phyloP scores from a whole-genome alignment of 148 eudicot genomes.

The Vaccinium corymbosum region DNA sequence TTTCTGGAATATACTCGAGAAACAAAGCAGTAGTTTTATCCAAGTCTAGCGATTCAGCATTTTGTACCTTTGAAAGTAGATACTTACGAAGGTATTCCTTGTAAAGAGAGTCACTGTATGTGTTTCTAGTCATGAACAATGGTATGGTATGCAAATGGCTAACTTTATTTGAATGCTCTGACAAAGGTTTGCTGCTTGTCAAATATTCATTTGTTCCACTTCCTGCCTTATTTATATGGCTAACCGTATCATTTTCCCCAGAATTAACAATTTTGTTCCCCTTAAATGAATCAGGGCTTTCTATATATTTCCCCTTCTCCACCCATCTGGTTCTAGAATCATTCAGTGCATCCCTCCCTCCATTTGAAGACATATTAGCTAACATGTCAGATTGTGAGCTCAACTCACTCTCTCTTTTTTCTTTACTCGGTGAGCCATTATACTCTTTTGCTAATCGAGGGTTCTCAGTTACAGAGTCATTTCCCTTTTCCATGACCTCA shows the following conservation, averaged over 20 bases:
- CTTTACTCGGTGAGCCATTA: constrained; percentile 19
- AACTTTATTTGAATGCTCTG: constrained; percentile 19
- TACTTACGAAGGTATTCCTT: constrained; percentile 45
- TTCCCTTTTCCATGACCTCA: constrained; percentile 22
- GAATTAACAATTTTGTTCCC: constrained; percentile 17
- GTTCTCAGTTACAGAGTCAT: constrained; percentile 24
- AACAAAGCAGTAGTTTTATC: constrained; percentile 47
- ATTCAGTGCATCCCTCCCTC: constrained; percentile 34
- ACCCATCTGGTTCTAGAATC: constrained; percentile 36
- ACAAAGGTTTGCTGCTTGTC: constrained; percentile 20
- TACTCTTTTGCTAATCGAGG: constrained; percentile 16
- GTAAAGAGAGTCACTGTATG: constrained; percentile 38
- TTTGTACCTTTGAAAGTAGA: constrained; percentile 39
- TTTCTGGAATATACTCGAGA: constrained; percentile 73
- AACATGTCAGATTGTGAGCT: constrained; percentile 13
- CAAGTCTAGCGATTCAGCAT: constrained; percentile 31
- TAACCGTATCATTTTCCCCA: constrained; percentile 13
- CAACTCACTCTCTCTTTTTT: constrained; percentile 24
- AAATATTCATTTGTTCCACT: constrained; percentile 18
- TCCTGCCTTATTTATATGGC: constrained; percentile 12
- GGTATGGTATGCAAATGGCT: constrained; percentile 24
- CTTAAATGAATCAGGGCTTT: constrained; percentile 17
- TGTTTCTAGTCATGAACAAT: constrained; percentile 26
- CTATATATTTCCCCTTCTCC: constrained; percentile 25
- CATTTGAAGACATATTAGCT: constrained; percentile 20